These are phyloP conservation scores for Candida caryicola DNA, from an alignment of 805 yeast species.

Conservation along the genomic window DNA sequence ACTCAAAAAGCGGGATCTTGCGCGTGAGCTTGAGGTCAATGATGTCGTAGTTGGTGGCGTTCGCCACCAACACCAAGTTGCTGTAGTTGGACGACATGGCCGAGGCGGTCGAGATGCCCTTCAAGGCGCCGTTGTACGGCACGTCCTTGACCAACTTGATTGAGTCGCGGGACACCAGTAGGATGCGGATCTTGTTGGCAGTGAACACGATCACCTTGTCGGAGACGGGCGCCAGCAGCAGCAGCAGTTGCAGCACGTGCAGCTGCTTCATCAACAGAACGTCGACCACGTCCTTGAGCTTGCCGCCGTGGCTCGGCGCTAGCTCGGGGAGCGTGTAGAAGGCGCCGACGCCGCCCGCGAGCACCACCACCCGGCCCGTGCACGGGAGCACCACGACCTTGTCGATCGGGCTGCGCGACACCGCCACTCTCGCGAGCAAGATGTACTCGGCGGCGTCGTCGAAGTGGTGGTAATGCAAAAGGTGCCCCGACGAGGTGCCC, in stretches of 20 bases:
- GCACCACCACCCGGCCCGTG: conserved; percentile 24
- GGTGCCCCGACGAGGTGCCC: conserved; percentile 34
- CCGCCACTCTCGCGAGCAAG: conserved; percentile 22
- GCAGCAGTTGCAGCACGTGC: neutral
- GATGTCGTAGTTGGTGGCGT: conserved; percentile 31
- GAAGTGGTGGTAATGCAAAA: conserved; percentile 39
- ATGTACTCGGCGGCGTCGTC: conserved; percentile 39
- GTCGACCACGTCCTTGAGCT: conserved; percentile 34
- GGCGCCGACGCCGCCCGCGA: conserved; percentile 25
- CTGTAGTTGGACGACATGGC: conserved; percentile 26
- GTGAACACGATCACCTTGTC: conserved; percentile 33
- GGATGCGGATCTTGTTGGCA: conserved; percentile 27
- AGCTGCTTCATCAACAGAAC: conserved; percentile 15
- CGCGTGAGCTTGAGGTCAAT: conserved; percentile 32
- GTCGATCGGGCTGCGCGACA: conserved; percentile 15
- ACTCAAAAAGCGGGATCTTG: conserved; percentile 36
- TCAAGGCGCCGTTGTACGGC: conserved; percentile 25
- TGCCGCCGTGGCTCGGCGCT: conserved; percentile 35
- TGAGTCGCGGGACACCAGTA: conserved; percentile 25
- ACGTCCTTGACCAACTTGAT: conserved; percentile 34
- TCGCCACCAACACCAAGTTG: conserved; percentile 33
- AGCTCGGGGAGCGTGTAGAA: conserved; percentile 37
- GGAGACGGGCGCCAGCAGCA: conserved; percentile 4
- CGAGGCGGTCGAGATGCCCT: conserved; percentile 27
- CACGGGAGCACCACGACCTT: conserved; percentile 26